phyloP scores from a whole-genome alignment of 306 rosid genomes.

The Casuarina cunninghamiana region DNA sequence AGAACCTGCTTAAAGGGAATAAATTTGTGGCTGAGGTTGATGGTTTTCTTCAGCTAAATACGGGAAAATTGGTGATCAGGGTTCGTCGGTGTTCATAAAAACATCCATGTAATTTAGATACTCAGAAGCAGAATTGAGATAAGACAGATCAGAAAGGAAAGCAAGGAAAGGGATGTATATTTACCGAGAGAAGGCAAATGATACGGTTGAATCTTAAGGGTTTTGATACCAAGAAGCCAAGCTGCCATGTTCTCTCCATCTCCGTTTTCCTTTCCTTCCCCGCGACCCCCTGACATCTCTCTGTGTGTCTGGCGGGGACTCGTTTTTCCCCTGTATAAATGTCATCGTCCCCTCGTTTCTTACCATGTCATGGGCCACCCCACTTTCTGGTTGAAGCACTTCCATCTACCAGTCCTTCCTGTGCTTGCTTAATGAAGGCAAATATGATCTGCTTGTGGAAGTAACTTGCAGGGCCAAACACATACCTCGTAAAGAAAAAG shows the following conservation, averaged over 20 bases:
- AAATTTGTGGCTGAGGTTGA: too few species aligned
- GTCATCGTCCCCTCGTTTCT: not conserved
- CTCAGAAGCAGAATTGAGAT: not conserved
- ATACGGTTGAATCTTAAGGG: constrained; percentile 18
- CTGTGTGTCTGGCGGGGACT: not conserved
- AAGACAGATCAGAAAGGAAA: not conserved
- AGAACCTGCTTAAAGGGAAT: too few species aligned
- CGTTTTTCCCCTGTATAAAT: not conserved
- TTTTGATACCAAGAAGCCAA: constrained; percentile 33
- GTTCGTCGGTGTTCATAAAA: not conserved
- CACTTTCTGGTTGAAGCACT: not conserved
- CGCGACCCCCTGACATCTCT: constrained; percentile 18
- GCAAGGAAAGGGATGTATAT: not conserved
- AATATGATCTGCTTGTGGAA: too few species aligned
- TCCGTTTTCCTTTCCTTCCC: constrained; percentile 6
- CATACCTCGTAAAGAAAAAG: too few species aligned
- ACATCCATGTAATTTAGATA: not conserved
- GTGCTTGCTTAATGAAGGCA: not conserved
- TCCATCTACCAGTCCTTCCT: not conserved
- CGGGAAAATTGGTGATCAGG: not conserved
- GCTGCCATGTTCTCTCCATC: constrained; percentile 34
- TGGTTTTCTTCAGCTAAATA: too few species aligned
- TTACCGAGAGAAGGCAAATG: constrained; percentile 30
- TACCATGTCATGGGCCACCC: not conserved
- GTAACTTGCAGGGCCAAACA: too few species aligned